Evolutionary conservation across 208 protist species (phyloP), one percentile per base, ranked within the genome.

Genomic region (Leishmania arabica): DNA sequence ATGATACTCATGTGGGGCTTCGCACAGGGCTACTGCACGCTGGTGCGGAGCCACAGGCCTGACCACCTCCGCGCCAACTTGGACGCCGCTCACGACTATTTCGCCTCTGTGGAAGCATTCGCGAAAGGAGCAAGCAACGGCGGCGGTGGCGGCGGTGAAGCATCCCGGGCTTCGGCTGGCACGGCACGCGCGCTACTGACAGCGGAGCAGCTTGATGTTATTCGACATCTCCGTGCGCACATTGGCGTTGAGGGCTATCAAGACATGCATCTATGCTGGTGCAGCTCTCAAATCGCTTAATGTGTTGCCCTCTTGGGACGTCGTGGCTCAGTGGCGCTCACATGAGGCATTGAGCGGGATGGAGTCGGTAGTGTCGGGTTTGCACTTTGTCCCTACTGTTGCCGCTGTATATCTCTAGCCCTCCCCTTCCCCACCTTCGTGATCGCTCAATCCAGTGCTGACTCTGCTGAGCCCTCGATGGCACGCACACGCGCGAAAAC

Each of bases 1-100:
- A 68, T 96, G 45, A 45, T 95, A 3, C 65, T 96, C 37, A 89
- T 95, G 90, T 97, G 92, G 92, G 92, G 92, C 3, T 71, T 96
- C 24, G 65, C 85, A 42, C 92, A 94, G 51, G 91, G 92, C 17
- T 96, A 93, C 81, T 91, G 86, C 78, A 84, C 87, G 21, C 60
- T 96, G 4, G 91, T 95, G 51, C 90, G 89, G 27, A 95, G 92
- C 68, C 68, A 84, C n/a, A 86, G 77, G 2, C 58, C 73, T 49
- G 87, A 79, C 34, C 94, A 94, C 66, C 76, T 93, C 27, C 68
- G 68, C 19, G 70, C 77, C 21, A 95, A 95, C 85, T 85, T 84
- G 53, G 74, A 34, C 0, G 84, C 86, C 1, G 90, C 86, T 21
- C 74, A 75, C 17, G 81, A 80, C 62, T 94, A 89, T 66, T 94